Percentiles rank a stretch among this genome's conserved stretches.
Conservation (phyloP, 306 rosid species). For the Fragaria ananassa region DNA sequence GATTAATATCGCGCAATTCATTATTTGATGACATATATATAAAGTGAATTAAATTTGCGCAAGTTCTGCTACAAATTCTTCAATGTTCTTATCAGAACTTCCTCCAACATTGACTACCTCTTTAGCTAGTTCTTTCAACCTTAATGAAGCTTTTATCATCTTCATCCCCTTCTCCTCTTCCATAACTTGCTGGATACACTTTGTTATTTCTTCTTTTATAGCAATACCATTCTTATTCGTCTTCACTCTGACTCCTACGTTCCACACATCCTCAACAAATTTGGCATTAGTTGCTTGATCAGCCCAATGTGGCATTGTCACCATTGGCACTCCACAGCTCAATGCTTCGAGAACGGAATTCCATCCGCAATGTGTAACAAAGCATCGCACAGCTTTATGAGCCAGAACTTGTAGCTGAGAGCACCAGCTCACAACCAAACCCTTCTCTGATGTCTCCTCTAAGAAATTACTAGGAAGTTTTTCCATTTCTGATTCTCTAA, state of each 20-base stretch:
- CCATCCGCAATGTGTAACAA: constrained; percentile 36
- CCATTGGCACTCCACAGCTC: constrained; percentile 29
- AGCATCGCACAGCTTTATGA: constrained; percentile 24
- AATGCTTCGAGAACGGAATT: constrained; percentile 29
- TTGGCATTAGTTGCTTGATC: constrained; percentile 28
- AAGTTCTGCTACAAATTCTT: constrained; percentile 1
- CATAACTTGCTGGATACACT: constrained; percentile 20
- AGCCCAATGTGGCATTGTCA: constrained; percentile 25
- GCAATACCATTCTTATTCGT: constrained; percentile 6
- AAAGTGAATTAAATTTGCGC: background rate
- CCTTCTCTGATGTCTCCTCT: constrained; percentile 16
- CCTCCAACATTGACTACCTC: constrained; percentile 14
- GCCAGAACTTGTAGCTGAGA: constrained; percentile 20
- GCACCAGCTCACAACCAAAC: constrained; percentile 26
- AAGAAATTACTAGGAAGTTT: constrained; percentile 23
- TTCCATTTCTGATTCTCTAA: constrained; percentile 11
- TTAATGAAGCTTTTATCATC: background rate
- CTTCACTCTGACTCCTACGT: constrained; percentile 20
- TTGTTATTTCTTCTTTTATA: background rate
- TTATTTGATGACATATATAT: too few relatives aligned
- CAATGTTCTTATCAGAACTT: constrained; percentile 22
- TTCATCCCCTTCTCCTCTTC: constrained; percentile 2
- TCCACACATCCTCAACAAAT: constrained; percentile 25
- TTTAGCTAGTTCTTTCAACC: constrained; percentile 6
- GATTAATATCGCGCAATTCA: too few relatives aligned